Evolutionary conservation across 2,329 filamentous ascomycete genomes (phyloP).

Genomic region (Penicillium sp.): DNA sequence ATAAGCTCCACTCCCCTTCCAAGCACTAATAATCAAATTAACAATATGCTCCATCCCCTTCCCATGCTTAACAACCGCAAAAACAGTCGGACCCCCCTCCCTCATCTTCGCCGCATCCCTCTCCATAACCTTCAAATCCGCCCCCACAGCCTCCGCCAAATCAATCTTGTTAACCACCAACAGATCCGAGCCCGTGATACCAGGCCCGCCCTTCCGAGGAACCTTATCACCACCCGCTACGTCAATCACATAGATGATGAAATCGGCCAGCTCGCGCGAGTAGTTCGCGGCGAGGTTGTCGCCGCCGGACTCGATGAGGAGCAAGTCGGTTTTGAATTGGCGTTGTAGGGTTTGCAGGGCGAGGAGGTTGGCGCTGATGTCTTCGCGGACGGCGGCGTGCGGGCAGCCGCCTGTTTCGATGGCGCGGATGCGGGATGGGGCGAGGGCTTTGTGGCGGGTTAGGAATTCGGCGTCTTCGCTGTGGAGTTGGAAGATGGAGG

Average conservation of each 20-base stretch:
- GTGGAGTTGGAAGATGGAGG: constrained; percentile 10
- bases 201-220: constrained; percentile 91
- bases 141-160: constrained; percentile 85
- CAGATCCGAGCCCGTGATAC: constrained; percentile 94
- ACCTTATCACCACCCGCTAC: constrained; percentile 97
- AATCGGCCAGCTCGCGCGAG: constrained; percentile 91
- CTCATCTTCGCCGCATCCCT: constrained; percentile 91
- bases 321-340: constrained; percentile 78
- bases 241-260: constrained; percentile 98
- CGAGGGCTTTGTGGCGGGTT: constrained; percentile 81
- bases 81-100: constrained; percentile 92
- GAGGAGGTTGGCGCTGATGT: constrained; percentile 91
- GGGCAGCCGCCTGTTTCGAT: constrained; percentile 98
- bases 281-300: constrained; percentile 99
- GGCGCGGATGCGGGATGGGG: constrained; percentile 82
- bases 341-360: constrained; percentile 87
- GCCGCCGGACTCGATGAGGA: constrained; percentile 93
- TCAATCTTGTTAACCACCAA: constrained; percentile 98
- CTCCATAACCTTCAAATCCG: constrained; percentile 93
- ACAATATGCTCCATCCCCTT: constrained; percentile 86
- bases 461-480: constrained; percentile 97
- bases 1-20: constrained; percentile 84
- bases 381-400: constrained; percentile 95
- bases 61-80: constrained; percentile 94
- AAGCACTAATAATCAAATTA: constrained; percentile 85